phyloP scores from a whole-genome alignment of 2,329 filamentous ascomycete genomes.

The Gaeumannomyces sp. region DNA sequence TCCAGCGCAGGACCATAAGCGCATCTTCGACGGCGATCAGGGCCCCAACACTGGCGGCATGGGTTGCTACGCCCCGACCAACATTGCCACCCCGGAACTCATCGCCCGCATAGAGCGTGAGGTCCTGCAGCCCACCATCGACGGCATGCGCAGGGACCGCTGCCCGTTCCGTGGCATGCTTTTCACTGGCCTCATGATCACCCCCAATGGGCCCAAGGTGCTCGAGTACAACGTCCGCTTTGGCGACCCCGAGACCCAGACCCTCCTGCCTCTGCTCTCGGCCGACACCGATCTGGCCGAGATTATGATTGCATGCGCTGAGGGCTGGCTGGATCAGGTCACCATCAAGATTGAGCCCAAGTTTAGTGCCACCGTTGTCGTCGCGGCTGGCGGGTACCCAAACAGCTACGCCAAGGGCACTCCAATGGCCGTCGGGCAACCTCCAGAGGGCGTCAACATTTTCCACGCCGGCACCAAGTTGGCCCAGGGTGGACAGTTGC shows the following conservation, averaged over 20 bases:
- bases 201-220: conserved; percentile 69
- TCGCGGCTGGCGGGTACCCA: conserved; percentile 87
- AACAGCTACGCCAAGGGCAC: conserved; percentile 77
- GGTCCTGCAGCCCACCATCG: conserved; percentile 82
- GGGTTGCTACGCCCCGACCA: conserved; percentile 94
- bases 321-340: conserved; percentile 66
- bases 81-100: conserved; percentile 67
- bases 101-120: conserved; percentile 71
- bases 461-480: conserved; percentile 90
- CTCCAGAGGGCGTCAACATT: conserved; percentile 55
- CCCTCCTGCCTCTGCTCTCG: conserved; percentile 70
- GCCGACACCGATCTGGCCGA: conserved; percentile 77
- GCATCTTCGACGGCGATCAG: conserved; percentile 81
- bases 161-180: conserved; percentile 68
- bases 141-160: conserved; percentile 79
- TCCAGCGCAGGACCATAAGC: conserved; percentile 94
- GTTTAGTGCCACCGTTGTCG: conserved; percentile 87
- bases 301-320: conserved; percentile 79
- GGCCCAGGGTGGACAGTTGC: conserved; percentile 53
- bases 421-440: conserved; percentile 43
- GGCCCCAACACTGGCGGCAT: conserved; percentile 96
- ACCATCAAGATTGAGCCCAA: conserved; percentile 60
- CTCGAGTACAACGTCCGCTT: conserved; percentile 93
- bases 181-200: conserved; percentile 93
- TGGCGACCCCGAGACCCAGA: conserved; percentile 88